Base-by-base conservation (phyloP, 2,329 filamentous ascomycete genomes). In the Xylariaceae sp. region DNA sequence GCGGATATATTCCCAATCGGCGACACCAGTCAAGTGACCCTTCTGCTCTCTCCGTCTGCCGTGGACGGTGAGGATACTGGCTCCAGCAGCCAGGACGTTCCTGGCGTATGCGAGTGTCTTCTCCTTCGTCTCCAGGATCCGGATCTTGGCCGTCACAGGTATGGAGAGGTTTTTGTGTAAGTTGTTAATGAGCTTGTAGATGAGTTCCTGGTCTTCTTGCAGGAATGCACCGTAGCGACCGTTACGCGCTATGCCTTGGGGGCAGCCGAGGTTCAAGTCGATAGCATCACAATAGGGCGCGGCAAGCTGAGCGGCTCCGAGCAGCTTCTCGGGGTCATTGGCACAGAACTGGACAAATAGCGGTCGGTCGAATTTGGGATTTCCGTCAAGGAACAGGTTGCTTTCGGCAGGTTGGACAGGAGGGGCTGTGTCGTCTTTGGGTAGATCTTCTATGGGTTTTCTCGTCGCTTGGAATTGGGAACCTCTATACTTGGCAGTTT, bases 261-360 rank as follows among this genome's bases (percentile, higher is more conserved):
- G 93, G 68, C 93, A 98, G 6, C 93, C 93, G 4, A 98, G 74
- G 64, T 98, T 98, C 57, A 98, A 70, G 65, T 98, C 93, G 3
- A 98, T 86, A 6, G 93, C 93, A 64, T 98, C 93, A 67, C 92
- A 97, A 66, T 91, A 87, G 0, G 89, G 88, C 5, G 86, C 83
- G 0, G 89, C 91, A 49, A 84, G 76, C 53, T 79, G 77, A 0
- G 92, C 93, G 0, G 93, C 90, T 22, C 77, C 76, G 38, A 97
- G 80, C 17, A 95, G 76, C 42, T 86, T 81, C n/a, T 86, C 77
- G 0, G 89, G 81, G 49, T 93, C 83, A 66, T 93, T 94, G 51
- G 89, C 87, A 74, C 93, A 98, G 67, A 98, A 98, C 62, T 98
- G 93, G 3, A 96, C 92, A 58, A 96, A 90, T 8, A 97, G 80